These are phyloP conservation scores for Nidularia sp. DNA, from an alignment of 768 basidiomycete species.

Conservation along the genomic window DNA sequence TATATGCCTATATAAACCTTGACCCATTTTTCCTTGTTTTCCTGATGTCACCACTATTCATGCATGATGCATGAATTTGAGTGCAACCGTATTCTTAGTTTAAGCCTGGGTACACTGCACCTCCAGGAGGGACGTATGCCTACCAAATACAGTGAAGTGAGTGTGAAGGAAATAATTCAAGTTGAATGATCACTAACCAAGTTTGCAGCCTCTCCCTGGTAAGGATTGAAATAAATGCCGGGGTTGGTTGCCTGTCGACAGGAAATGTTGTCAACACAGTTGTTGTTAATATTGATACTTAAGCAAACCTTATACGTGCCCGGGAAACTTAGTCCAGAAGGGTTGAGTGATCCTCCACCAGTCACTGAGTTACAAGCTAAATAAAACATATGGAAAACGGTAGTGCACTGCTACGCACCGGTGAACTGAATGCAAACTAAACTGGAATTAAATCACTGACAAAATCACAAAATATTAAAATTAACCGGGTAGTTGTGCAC, in stretches of 20 bases:
- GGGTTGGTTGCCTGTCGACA: constrained; percentile 23
- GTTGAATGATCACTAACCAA: constrained; percentile 5
- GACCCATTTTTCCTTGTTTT: no score
- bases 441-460: not conserved
- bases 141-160: not conserved
- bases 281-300: not conserved
- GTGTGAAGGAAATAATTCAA: no score
- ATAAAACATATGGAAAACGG: no score
- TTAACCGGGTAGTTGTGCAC: constrained; percentile 29
- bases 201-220: constrained; percentile 31
- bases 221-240: constrained; percentile 29
- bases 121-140: constrained; percentile 28
- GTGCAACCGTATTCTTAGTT: constrained; percentile 4
- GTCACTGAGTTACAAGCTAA: constrained; percentile 15
- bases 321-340: constrained; percentile 32
- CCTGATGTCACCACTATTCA: no score
- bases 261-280: not conserved
- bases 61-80: no score
- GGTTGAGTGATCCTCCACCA: constrained; percentile 27
- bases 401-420: constrained; percentile 6
- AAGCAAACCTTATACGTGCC: constrained; percentile 25
- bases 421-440: constrained; percentile 31
- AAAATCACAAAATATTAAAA: no score
- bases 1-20: no score
- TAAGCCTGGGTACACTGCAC: constrained; percentile 26